Percentiles rank a stretch among this genome's conserved stretches.
Conservation (phyloP, 176 grass and related monocot species). For the Saccharum spontaneum region DNA sequence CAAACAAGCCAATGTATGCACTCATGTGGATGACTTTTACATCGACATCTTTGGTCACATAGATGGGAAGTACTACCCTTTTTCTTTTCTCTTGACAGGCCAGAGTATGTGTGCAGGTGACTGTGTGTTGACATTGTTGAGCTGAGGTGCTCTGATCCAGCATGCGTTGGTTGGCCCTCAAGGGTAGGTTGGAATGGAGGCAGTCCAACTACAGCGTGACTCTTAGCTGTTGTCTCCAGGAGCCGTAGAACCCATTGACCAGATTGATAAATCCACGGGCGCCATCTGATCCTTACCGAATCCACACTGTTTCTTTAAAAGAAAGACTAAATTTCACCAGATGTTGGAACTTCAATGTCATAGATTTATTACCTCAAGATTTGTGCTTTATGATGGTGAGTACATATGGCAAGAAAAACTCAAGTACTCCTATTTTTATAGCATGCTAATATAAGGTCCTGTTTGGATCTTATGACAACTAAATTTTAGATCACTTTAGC, state of each 20-base stretch:
- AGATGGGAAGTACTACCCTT: no score
- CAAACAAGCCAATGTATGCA: no score
- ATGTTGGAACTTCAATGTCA: background rate
- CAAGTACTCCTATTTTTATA: no score
- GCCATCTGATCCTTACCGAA: background rate
- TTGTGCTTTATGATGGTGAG: background rate
- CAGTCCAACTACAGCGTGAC: conserved; percentile 6
- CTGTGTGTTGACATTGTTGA: conserved; percentile 3
- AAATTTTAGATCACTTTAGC: no score
- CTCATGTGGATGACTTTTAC: no score
- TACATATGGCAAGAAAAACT: no score
- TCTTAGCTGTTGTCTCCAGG: background rate
- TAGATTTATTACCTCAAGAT: background rate
- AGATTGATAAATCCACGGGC: background rate
- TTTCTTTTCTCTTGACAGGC: background rate
- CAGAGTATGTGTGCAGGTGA: background rate
- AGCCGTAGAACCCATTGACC: background rate
- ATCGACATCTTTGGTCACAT: no score
- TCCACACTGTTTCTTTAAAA: background rate
- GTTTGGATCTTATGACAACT: no score
- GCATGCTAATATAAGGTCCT: no score
- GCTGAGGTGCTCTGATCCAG: background rate
- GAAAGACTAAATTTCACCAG: background rate
- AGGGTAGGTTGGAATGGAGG: background rate
- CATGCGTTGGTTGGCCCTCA: background rate